phyloP scores from a whole-genome alignment of 2,329 filamentous ascomycete species.

The Diaporthe helianthi region DNA sequence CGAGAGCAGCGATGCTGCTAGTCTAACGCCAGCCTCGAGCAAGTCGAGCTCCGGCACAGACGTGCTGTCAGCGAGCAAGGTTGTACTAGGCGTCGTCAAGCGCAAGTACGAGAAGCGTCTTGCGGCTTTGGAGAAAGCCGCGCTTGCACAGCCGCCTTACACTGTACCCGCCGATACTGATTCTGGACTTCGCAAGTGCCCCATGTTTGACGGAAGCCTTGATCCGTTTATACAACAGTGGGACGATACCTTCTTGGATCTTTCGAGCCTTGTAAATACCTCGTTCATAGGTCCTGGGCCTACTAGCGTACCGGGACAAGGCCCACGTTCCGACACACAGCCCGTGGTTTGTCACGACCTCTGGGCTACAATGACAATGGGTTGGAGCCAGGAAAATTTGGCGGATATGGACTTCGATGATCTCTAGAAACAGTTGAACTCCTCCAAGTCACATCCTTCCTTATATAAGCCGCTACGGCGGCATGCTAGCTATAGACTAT shows the following conservation, averaged over 20 bases:
- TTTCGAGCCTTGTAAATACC: slow-evolving; percentile 17
- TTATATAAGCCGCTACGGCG: too few species aligned
- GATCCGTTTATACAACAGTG: slow-evolving; percentile 54
- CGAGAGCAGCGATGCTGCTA: slow-evolving; percentile 17
- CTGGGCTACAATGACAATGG: slow-evolving; percentile 57
- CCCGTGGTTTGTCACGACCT: slow-evolving; percentile 49
- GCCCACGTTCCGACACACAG: slow-evolving; percentile 34
- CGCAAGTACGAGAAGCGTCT: slow-evolving; percentile 53
- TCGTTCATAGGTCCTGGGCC: slow-evolving; percentile 17
- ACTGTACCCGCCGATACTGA: slow-evolving; percentile 35
- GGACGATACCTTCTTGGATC: slow-evolving; percentile 46
- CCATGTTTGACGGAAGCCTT: slow-evolving; percentile 59
- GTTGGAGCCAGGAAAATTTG: slow-evolving; percentile 46
- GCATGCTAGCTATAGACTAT: too few species aligned
- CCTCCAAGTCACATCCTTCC: not conserved
- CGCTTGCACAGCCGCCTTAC: not conserved
- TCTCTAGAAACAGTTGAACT: not conserved
- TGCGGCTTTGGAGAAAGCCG: slow-evolving; percentile 41
- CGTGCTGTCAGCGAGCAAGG: slow-evolving; percentile 52
- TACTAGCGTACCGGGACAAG: slow-evolving; percentile 8
- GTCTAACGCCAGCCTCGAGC: slow-evolving; percentile 35
- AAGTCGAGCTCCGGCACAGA: slow-evolving; percentile 45
- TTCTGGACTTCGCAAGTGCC: slow-evolving; percentile 46
- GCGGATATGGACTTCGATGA: slow-evolving; percentile 5
- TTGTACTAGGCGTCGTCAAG: slow-evolving; percentile 55